Conservation (phyloP, 257 asterid species). For the Salvia hispanica region DNA sequence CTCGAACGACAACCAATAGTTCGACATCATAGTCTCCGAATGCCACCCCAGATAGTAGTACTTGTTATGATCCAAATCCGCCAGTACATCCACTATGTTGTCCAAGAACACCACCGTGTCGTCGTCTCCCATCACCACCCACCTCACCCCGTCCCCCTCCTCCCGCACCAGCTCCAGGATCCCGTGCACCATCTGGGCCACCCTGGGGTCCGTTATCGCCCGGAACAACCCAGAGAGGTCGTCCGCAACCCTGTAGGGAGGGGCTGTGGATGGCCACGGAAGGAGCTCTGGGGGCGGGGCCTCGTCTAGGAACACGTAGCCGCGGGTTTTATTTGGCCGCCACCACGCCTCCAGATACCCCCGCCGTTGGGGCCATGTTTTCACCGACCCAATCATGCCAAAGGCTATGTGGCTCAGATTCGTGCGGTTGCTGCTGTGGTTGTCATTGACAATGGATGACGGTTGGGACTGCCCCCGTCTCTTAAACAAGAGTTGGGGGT, state of each 20-base stretch:
- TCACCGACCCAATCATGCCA: constrained; percentile 57
- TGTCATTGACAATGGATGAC: too few relatives aligned
- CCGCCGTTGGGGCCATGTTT: constrained; percentile 52
- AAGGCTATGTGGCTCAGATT: constrained; percentile 58
- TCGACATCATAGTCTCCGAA: constrained; percentile 55
- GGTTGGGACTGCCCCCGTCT: not conserved
- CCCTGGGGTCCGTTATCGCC: constrained; percentile 33
- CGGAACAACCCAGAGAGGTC: constrained; percentile 33
- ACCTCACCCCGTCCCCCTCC: constrained; percentile 44
- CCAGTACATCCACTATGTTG: constrained; percentile 53
- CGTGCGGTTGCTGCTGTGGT: constrained; percentile 29
- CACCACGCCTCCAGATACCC: constrained; percentile 66
- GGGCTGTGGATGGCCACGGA: constrained; percentile 61
- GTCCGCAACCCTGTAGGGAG: constrained; percentile 52
- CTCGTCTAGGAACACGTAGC: constrained; percentile 51
- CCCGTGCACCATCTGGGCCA: constrained; percentile 50
- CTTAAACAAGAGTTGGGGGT: constrained; percentile 9
- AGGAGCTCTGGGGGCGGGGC: constrained; percentile 51
- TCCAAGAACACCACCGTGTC: constrained; percentile 58
- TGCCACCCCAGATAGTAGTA: constrained; percentile 61
- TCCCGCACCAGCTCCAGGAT: constrained; percentile 51
- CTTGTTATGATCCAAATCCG: constrained; percentile 47
- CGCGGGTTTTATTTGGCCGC: constrained; percentile 58
- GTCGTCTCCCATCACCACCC: constrained; percentile 73
- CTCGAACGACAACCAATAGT: constrained; percentile 51